Evolutionary conservation across 352 stramenopile genomes (phyloP), one percentile per base, ranked within the genome.

Genomic region (Phytophthora brassicae): DNA sequence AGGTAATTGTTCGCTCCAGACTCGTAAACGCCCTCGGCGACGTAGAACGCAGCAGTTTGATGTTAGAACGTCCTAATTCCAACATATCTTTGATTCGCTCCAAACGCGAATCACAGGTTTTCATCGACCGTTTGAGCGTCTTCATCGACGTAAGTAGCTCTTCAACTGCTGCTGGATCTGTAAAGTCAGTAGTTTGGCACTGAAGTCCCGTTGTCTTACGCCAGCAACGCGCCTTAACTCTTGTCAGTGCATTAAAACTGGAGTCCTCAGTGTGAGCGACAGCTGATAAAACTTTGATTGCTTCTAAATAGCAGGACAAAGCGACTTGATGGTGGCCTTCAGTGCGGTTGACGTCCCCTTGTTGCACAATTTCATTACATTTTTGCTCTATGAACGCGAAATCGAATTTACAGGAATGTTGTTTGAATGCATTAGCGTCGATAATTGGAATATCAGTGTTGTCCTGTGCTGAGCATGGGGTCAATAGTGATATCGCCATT

Each of bases 11-110:
- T 31, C 65, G 64, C 5, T 65, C 45, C 12, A 70, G 35, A 12
- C 60, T 76, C 17, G 73, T 58, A 59, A 88, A 81, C n/a, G 62
- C 64, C 35, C 66, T 69, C 31, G 58, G 48, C 24, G 69, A 72
- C 2, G 56, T 46, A 14, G 75, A 83, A 1, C 68, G 75, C 11
- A 90, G 55, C 17, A 90, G 47, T 16, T 35, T 54, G 13, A 72
- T 41, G 51, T 80, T 89, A 20, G 61, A 56, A 23, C 59, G 47
- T 6, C 75, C 80, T 13, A 92, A 55, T 55, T 79, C 61, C 41
- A 78, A 71, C 38, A 83, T 72, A 11, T 65, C 74, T 22, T 86
- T 77, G n/a, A 81, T 56, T 19, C 61, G 61, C 56, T 90, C 83
- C 33, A 90, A 28, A n/a, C 58, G 49, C 38, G 75, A 35, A 17